These are phyloP conservation scores for Carallia brachiata DNA, from an alignment of 345 rosid species.

Conservation along the genomic window DNA sequence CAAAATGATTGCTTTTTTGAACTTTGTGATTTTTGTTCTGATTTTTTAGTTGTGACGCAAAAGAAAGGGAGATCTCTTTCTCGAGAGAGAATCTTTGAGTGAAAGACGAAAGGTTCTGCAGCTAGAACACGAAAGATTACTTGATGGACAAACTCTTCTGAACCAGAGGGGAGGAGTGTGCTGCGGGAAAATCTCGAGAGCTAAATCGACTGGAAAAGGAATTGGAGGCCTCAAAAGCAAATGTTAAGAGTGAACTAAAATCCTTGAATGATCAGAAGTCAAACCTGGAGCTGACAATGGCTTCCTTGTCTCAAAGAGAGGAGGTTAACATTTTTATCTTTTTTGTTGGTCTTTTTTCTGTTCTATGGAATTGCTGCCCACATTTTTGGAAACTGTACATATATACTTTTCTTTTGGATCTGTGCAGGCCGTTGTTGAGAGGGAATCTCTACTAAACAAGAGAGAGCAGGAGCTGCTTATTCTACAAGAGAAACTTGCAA, in stretches of 20 bases:
- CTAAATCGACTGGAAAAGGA: slow-evolving; percentile 53
- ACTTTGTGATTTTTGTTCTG: slow-evolving; percentile 14
- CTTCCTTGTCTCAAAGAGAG: slow-evolving; percentile 63
- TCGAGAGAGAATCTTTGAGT: slow-evolving; percentile 66
- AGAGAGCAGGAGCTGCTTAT: slow-evolving; percentile 73
- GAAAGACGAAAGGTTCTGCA: slow-evolving; percentile 76
- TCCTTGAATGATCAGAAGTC: slow-evolving; percentile 52
- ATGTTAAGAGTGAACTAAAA: slow-evolving; percentile 52
- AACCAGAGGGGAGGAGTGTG: slow-evolving; percentile 83
- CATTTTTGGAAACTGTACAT: slow-evolving; percentile 10
- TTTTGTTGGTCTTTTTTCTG: neutral
- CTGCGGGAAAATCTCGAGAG: slow-evolving; percentile 67
- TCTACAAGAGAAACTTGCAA: slow-evolving; percentile 64
- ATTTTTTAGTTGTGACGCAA: slow-evolving; percentile 70
- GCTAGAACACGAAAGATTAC: slow-evolving; percentile 74
- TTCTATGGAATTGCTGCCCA: neutral
- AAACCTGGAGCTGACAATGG: slow-evolving; percentile 47
- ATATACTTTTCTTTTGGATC: slow-evolving; percentile 14
- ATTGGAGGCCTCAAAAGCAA: slow-evolving; percentile 51
- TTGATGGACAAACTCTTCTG: slow-evolving; percentile 68
- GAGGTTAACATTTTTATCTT: slow-evolving; percentile 47
- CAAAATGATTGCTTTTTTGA: neutral
- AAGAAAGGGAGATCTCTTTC: slow-evolving; percentile 57
- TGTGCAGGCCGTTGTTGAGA: slow-evolving; percentile 51
- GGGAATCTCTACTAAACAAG: slow-evolving; percentile 57